Base-by-base conservation (phyloP, 176 grass and related monocot genomes). In the Elaeis guineensis region DNA sequence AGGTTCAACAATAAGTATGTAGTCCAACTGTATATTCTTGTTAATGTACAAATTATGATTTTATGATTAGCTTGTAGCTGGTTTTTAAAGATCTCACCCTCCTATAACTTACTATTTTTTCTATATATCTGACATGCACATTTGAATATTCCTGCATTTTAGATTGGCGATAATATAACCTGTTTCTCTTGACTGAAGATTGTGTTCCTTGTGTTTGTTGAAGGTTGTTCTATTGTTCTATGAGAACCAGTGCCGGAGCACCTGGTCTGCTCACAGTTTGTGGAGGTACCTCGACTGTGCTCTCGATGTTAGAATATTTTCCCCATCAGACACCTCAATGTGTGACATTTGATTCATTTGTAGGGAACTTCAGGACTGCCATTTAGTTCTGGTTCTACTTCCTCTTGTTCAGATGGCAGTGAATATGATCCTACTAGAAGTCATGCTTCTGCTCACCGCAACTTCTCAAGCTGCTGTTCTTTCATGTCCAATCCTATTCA, bases 401-500 rank as follows among this genome's bases (percentile, higher is more conserved):
- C 81, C 19, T 95, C 85, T 17, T 57, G 15, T 12, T 95, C 85
- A 51, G 78, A 89, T 73, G 72, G 77, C 14, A 89, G 89, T 57
- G 81, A 89, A 74, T 88, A 81, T 35, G 85, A 95, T 9, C 67
- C 71, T 63, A 65, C 72, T 64, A 95, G 77, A 75, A 69, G 59
- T 60, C 77, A 72, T 50, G 62, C 67, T 35, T 82, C 75, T 39
- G 76, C 77, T 1, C 78, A 70, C 54, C 70, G 66, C 69, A 79
- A 78, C 72, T 73, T 77, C 56, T 67, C 75, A 19, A 82, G 35
- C 55, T 75, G 59, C 17, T 78, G 71, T 19, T 85, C 78, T 63
- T 95, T 95, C 64, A 75, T 82, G 16, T 79, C 89, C 65, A 94
- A 82, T 65, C 74, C 80, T 57, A 58, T 92, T 55, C 80, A 84